Base-by-base conservation (phyloP, 352 stramenopile genomes). In the Phytophthora cajani region DNA sequence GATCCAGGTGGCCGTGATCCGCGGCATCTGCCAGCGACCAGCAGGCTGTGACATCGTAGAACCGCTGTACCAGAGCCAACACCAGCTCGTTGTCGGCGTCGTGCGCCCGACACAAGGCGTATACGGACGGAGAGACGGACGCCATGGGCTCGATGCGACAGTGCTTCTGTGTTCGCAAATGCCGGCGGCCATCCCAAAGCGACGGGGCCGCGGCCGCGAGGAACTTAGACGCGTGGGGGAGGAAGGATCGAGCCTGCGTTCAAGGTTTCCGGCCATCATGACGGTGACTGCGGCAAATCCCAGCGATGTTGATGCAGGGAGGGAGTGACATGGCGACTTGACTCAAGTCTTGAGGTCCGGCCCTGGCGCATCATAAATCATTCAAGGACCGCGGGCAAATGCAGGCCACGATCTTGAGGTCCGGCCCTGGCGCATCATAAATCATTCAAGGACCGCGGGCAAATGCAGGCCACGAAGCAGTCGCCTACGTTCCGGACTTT, bases 1-100 rank as follows among this genome's bases (percentile, higher is more conserved):
- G 60, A 6, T 74, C 68, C 42, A 76, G 49, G 50, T 85, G 79
- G 25, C 79, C 80, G 12, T 44, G 49, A 8, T 83, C 77, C 17
- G 79, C 79, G n/a, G 80, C 80, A 19, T 73, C 58, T n/a, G 58
- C 74, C 25, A 85, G 60, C 52, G 62, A 75, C 72, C 80, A 90
- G 5, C 21, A 52, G 9, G 52, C 33, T n/a, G 75, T 84, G 10
- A 76, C 55, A 58, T 89, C 79, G 27, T 82, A 53, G 56, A 80
- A 90, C 38, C 56, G 52, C 69, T 83, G 64, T 55, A 90, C 72
- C 12, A 63, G 42, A 12, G 61, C 58, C 64, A 89, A 49, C 55
- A 87, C 80, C 12, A 78, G 30, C 38, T 71, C 65, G 30, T 58
- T 60, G 51, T 69, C 70, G 12, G 63, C 67, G 49, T 74, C 66